A percentile compares a stretch with the other conserved stretches of the same genome.
Conservation (phyloP, 2,329 filamentous ascomycete species). For the Penicillium sp. region DNA sequence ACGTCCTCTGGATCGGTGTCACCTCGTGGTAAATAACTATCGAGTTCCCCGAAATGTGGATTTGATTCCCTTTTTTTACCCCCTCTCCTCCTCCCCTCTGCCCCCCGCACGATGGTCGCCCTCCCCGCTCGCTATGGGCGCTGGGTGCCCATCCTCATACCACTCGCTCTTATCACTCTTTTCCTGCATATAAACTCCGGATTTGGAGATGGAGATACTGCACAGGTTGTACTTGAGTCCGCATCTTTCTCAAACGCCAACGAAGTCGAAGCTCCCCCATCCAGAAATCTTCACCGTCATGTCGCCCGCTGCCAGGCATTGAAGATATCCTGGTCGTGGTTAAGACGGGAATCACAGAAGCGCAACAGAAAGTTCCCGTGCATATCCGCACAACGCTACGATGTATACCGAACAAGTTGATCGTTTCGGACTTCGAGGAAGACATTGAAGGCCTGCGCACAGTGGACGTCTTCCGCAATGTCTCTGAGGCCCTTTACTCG, state of each 20-base stretch:
- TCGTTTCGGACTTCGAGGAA: slow-evolving; percentile 56
- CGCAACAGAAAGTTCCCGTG: slow-evolving; percentile 50
- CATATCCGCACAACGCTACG: slow-evolving; percentile 52
- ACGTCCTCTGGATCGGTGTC: background rate
- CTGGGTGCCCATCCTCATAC: slow-evolving; percentile 15
- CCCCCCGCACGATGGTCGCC: slow-evolving; percentile 9
- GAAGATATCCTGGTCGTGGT: slow-evolving; percentile 53
- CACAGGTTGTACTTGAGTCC: slow-evolving; percentile 8
- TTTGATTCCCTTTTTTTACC: background rate
- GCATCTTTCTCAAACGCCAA: background rate
- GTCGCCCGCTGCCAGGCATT: slow-evolving; percentile 37
- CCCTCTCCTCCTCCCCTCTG: background rate
- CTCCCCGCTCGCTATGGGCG: slow-evolving; percentile 22
- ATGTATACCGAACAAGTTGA: slow-evolving; percentile 52
- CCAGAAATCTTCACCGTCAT: slow-evolving; percentile 14
- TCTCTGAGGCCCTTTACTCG: slow-evolving; percentile 23
- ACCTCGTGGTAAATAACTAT: too few relatives aligned
- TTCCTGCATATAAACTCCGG: slow-evolving; percentile 15
- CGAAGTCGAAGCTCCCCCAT: background rate
- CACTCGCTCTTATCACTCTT: slow-evolving; percentile 11
- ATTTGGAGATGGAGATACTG: slow-evolving; percentile 3
- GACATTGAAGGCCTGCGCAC: slow-evolving; percentile 47
- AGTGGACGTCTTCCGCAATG: slow-evolving; percentile 47
- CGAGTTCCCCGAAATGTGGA: background rate
- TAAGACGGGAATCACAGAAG: slow-evolving; percentile 56